phyloP scores from a whole-genome alignment of 73 alveolate genomes.

The Paramecium bursaria region DNA sequence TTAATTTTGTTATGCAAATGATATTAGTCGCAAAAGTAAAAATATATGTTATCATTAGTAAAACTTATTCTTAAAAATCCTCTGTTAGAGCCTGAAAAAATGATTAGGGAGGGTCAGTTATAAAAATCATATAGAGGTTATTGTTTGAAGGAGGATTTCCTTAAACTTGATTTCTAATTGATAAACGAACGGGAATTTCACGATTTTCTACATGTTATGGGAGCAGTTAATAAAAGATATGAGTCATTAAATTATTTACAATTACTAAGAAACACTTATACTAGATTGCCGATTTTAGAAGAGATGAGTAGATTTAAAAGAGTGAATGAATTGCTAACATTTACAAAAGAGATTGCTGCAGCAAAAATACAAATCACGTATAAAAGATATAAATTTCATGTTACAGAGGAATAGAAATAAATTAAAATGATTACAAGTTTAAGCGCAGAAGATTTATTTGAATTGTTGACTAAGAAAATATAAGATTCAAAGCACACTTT shows the following conservation, averaged over 20 bases:
- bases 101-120: constrained; percentile 13
- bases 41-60: not conserved
- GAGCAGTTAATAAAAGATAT: not conserved
- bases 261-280: constrained; percentile 23
- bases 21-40: constrained; percentile 29
- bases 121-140: constrained; percentile 35
- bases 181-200: not conserved
- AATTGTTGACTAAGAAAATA: not conserved
- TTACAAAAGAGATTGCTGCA: constrained; percentile 27
- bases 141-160: constrained; percentile 17
- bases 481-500: constrained; percentile 7
- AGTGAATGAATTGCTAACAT: not conserved
- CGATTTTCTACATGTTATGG: constrained; percentile 53
- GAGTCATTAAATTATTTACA: constrained; percentile 19
- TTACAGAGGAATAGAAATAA: constrained; percentile 30
- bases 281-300: not conserved
- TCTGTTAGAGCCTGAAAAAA: constrained; percentile 28
- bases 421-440: constrained; percentile 18
- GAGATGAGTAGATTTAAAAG: constrained; percentile 10
- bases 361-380: not conserved
- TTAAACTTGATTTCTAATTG: not conserved
- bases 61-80: constrained; percentile 8
- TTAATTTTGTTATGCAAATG: constrained; percentile 6
- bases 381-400: constrained; percentile 43
- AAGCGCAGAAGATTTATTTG: constrained; percentile 38